Evolutionary conservation across 306 rosid species (phyloP).

Genomic region (Inga leiocalycina): DNA sequence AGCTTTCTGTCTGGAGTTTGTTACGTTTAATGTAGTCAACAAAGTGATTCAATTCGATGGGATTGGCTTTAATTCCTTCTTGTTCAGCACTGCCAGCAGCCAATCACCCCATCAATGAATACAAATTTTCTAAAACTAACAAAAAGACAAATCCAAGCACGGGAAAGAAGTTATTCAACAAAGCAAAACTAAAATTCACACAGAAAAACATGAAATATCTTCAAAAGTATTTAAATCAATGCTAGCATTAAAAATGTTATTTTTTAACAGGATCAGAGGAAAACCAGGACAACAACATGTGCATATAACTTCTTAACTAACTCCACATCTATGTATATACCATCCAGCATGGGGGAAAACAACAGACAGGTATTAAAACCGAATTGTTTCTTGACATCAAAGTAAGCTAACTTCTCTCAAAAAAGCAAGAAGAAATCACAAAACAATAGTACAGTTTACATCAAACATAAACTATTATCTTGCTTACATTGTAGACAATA

Average conservation of each 20-base stretch:
- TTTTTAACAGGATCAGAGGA: constrained; percentile 1
- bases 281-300: neutral
- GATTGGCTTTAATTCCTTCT: constrained; percentile 59
- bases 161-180: constrained; percentile 2
- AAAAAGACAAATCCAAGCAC: constrained; percentile 12
- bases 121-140: constrained; percentile 32
- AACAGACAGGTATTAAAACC: neutral
- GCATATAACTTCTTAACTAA: constrained; percentile 15
- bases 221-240: constrained; percentile 10
- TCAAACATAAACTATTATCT: constrained; percentile 30
- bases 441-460: constrained; percentile 10
- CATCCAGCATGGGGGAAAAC: constrained; percentile 16
- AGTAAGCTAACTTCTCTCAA: neutral
- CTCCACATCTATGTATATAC: neutral
- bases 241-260: neutral
- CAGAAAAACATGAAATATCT: neutral
- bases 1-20: constrained; percentile 59
- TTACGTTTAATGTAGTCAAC: constrained; percentile 54
- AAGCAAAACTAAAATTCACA: constrained; percentile 5
- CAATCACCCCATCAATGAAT: constrained; percentile 35
- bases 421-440: neutral
- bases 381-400: neutral
- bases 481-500: constrained; percentile 80
- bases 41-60: constrained; percentile 52
- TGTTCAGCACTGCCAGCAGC: constrained; percentile 62